These are phyloP conservation scores for Leccinum fuscescens DNA, from an alignment of 1,284 basidiomycete genomes.

Conservation along the genomic window DNA sequence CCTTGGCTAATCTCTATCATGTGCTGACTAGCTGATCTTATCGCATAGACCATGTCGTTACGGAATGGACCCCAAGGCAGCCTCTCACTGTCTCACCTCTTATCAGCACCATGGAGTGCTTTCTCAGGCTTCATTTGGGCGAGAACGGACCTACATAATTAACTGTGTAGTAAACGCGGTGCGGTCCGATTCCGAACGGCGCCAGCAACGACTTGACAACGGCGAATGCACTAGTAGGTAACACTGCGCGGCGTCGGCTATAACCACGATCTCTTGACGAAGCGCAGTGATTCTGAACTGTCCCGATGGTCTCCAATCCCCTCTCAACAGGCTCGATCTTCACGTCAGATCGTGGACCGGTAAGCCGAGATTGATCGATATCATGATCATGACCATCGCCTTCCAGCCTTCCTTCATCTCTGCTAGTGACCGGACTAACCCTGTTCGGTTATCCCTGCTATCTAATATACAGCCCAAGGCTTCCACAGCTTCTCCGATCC, in stretches of 20 bases:
- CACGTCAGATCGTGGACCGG: neutral
- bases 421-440: neutral
- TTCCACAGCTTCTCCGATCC: neutral
- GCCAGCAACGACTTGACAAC: neutral
- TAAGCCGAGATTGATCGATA: neutral
- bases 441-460: neutral
- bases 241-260: neutral
- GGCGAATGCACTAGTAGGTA: neutral
- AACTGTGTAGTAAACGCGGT: neutral
- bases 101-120: no score
- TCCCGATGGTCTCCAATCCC: neutral
- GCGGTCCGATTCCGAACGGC: neutral
- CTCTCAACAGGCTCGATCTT: neutral
- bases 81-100: no score
- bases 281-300: neutral
- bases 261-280: neutral
- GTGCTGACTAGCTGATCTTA: neutral
- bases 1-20: neutral
- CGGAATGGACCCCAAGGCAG: neutral
- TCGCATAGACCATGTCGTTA: no score
- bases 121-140: neutral
- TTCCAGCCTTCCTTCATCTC: neutral
- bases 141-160: neutral
- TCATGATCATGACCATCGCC: no score
- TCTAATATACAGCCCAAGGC: neutral